Conservation (phyloP, 805 yeast species). For the Candida oleophila region DNA sequence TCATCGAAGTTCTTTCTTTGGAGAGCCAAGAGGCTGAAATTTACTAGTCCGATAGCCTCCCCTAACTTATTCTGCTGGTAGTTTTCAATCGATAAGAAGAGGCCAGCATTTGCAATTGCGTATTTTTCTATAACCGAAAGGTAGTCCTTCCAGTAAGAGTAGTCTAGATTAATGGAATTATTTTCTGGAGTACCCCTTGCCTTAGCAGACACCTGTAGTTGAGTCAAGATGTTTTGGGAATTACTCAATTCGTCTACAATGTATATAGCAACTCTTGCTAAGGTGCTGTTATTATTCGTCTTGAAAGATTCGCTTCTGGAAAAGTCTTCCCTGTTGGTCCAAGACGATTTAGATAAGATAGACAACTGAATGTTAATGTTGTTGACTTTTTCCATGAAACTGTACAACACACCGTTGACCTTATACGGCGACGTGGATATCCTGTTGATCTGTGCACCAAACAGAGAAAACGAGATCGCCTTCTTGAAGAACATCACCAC, state of each 20-base stretch:
- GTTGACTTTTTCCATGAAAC: conserved; percentile 23
- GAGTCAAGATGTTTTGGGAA: conserved; percentile 19
- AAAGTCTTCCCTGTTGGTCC: conserved; percentile 30
- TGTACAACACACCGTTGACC: conserved; percentile 11
- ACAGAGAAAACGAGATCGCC: conserved; percentile 25
- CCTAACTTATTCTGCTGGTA: conserved; percentile 47
- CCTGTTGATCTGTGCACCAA: conserved; percentile 18
- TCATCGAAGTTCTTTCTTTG: conserved; percentile 31
- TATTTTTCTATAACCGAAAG: conserved; percentile 31
- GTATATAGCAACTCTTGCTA: conserved; percentile 46
- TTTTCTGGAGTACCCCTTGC: background rate
- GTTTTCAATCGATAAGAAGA: conserved; percentile 44
- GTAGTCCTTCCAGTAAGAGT: conserved; percentile 27
- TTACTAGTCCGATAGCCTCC: conserved; percentile 45
- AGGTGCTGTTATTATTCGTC: conserved; percentile 33
- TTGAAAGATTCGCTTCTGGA: conserved; percentile 18
- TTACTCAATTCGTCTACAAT: conserved; percentile 31
- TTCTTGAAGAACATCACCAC: conserved; percentile 31
- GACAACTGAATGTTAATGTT: conserved; percentile 38
- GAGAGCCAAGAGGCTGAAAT: conserved; percentile 32
- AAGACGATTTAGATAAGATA: conserved; percentile 36
- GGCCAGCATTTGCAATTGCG: conserved; percentile 42
- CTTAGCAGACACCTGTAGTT: conserved; percentile 9
- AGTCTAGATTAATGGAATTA: background rate
- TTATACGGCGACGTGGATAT: conserved; percentile 1